Conservation (phyloP, 2,329 filamentous ascomycete genomes). For the Chrysoporthe deuterocubensis region DNA sequence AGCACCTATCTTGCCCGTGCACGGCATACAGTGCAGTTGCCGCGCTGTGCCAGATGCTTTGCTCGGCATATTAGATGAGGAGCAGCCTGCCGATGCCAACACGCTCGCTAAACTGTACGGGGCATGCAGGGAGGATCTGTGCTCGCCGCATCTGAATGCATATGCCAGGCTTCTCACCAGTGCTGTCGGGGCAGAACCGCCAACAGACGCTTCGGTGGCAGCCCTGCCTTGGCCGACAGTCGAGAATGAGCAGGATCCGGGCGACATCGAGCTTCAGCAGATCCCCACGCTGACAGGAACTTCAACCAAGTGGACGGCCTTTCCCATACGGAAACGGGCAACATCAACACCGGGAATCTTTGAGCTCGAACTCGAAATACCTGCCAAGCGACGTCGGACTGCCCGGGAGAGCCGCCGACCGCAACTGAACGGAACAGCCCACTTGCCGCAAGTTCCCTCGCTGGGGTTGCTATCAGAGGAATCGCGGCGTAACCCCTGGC, state of each 20-base stretch:
- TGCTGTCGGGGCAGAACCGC: slow-evolving; percentile 13
- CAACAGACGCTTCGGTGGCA: background rate
- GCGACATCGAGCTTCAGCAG: slow-evolving; percentile 12
- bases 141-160: slow-evolving; percentile 19
- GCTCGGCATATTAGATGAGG: slow-evolving; percentile 21
- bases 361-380: slow-evolving; percentile 25
- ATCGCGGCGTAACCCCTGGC: no score
- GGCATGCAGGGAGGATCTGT: slow-evolving; percentile 24
- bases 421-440: background rate
- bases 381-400: slow-evolving; percentile 22
- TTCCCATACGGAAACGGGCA: slow-evolving; percentile 24
- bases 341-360: slow-evolving; percentile 26
- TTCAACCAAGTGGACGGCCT: slow-evolving; percentile 25
- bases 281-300: slow-evolving; percentile 17
- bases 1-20: slow-evolving; percentile 17
- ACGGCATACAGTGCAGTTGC: slow-evolving; percentile 15
- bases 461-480: background rate
- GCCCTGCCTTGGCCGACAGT: slow-evolving; percentile 1
- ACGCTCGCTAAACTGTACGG: slow-evolving; percentile 20
- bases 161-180: slow-evolving; percentile 25
- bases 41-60: slow-evolving; percentile 21
- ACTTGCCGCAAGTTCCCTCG: background rate
- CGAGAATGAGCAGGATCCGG: slow-evolving; percentile 5
- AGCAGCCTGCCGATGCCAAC: background rate
- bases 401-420: background rate